Base-by-base conservation (phyloP, 768 basidiomycete genomes). In the Leccinum disarticulatum region DNA sequence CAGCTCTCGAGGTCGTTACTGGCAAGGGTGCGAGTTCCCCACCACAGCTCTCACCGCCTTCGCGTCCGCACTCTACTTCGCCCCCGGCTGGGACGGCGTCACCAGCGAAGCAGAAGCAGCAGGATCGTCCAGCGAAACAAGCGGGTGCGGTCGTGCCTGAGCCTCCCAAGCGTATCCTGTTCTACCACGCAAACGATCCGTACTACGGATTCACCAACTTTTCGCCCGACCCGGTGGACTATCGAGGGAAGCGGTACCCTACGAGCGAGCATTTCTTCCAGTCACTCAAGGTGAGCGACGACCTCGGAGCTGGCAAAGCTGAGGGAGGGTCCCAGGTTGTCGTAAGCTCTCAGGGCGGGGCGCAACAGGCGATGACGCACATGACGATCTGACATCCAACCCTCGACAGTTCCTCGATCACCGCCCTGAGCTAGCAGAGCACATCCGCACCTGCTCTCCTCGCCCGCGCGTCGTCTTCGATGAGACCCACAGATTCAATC, bases 191-290 rank as follows among this genome's bases (percentile, higher is more conserved):
- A 50, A 55, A 68, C n/a, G 68, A 69, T 56, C 73, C 70, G 25
- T 61, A 74, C 61, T 76, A 79, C 54, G 75, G 75, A 14, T 79
- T 79, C 64, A 77, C 79, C 54, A 79, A 79, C 64, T 78, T 78
- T 59, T 81, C 80, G 4, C 65, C 77, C 6, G 76, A 81, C 63
- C 66, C 75, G 4, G 73, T 82, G 31, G 64, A 69, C 22, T 80
- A 78, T 59, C 57, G 63, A 13, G 75, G 77, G 14, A 76, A 73
- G 61, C 48, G 61, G 3, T 81, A 81, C 59, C 77, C 77, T 1
- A 81, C 81, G 10, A 77, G 77, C 51, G 80, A 81, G 61, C 81
- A 81, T 61, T 62, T 82, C 43, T 81, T 79, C 53, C 79, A 81
- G 57, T 74, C 80, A 25, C 70, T 80, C 65, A 81, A 76, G 73